Conservation (phyloP, 306 rosid species). For the Quercus alba region DNA sequence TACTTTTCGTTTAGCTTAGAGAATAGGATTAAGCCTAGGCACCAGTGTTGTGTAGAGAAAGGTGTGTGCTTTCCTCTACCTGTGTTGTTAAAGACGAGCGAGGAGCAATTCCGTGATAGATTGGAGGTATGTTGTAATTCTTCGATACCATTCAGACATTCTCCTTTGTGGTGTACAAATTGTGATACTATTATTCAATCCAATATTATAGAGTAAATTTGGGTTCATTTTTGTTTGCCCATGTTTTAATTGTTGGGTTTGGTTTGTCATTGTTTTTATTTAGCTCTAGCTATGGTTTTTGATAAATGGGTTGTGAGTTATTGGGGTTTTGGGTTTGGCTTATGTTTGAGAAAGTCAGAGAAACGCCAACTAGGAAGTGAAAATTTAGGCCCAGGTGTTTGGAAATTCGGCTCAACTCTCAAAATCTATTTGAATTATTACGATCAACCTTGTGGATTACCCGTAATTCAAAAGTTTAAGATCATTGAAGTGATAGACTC, state of each 20-base stretch:
- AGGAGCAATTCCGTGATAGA: slow-evolving; percentile 42
- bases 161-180: slow-evolving; percentile 73
- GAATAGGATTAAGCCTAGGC: slow-evolving; percentile 82
- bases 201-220: slow-evolving; percentile 13
- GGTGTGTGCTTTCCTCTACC: slow-evolving; percentile 83
- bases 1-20: slow-evolving; percentile 90
- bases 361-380: no score
- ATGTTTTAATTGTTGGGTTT: background rate
- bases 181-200: slow-evolving; percentile 21
- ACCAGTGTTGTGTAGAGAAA: slow-evolving; percentile 72
- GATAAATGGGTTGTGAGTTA: no score
- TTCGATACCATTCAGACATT: slow-evolving; percentile 61
- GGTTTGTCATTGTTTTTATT: background rate
- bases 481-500: background rate
- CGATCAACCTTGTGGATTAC: background rate
- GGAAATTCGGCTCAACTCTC: background rate
- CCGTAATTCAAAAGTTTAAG: background rate
- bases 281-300: no score
- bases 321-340: no score
- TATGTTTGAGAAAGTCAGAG: no score
- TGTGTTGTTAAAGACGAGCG: slow-evolving; percentile 55
- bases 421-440: background rate
- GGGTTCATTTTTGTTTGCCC: background rate
- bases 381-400: background rate
- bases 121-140: slow-evolving; percentile 80